Base-by-base conservation (phyloP, 306 rosid genomes). In the Sechiopsis laciniata region DNA sequence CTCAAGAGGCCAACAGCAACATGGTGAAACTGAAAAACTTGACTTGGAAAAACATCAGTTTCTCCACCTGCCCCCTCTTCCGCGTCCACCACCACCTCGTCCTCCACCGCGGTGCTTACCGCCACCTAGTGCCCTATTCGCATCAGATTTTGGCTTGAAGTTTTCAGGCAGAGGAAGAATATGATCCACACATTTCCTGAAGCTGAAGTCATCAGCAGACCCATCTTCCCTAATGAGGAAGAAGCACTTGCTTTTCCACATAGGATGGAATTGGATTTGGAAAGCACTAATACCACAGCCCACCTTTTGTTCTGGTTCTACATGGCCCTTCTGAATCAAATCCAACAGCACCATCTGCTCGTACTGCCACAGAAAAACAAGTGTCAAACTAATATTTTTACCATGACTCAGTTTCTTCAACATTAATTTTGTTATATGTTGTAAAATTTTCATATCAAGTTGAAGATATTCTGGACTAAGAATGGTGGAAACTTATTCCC, bases 181-280 rank as follows among this genome's bases (percentile, higher is more conserved):
- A 40, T 74, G 86, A 81, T 93, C 86, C 48, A 90, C 93, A 51
- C 97, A 93, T 83, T 90, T 93, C 42, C 98, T 82, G 83, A 90
- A 93, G 87, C 98, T 88, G 72, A 93, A 93, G 74, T 93, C 96
- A 76, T 93, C 96, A 14, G 56, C 74, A 7, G 88, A 82, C 53
- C 62, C 87, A 74, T 93, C 93, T 61, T 80, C 84, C 79, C 93
- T 82, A 22, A 90, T 37, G 74, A 92, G 90, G 88, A 87, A 88
- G 87, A 87, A 88, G 82, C 96, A 92, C 79, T 84, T 87, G 58
- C 91, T 90, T 78, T 82, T 88, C 85, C 88, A 90, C 62, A n/a
- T n/a, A 2, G 98, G 90, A 76, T 92, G 98, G 76, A 29, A 78
- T 45, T 88, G 90, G 60, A 90, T 81, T 81, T 90, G 96, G 80